Percentiles rank a stretch among this genome's conserved stretches.
Evolutionary conservation across 2,329 filamentous ascomycete genomes (phyloP).

Genomic region (Colletotrichum sp.): DNA sequence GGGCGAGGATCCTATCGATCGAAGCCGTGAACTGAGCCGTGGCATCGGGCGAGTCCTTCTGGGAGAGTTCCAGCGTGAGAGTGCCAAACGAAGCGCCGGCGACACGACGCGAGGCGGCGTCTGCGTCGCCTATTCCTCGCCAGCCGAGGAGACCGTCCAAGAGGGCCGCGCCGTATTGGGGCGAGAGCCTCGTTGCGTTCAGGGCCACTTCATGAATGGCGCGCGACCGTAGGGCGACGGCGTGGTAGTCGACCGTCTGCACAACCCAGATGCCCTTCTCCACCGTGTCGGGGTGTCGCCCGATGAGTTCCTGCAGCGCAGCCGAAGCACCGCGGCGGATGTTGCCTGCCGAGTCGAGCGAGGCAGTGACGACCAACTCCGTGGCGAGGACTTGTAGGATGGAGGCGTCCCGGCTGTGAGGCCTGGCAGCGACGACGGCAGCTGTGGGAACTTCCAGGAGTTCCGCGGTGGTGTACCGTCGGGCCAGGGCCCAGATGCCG

Average conservation of each 20-base stretch:
- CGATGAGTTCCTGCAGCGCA: constrained; percentile 91
- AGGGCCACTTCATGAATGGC: constrained; percentile 81
- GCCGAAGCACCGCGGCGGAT: constrained; percentile 92
- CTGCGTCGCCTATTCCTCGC: constrained; percentile 85
- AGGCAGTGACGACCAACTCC: constrained; percentile 81
- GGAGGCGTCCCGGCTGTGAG: constrained; percentile 42
- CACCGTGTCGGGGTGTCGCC: constrained; percentile 87
- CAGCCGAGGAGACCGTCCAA: constrained; percentile 77
- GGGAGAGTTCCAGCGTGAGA: constrained; percentile 50
- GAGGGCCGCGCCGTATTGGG: constrained; percentile 73
- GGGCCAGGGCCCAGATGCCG: constrained; percentile 90
- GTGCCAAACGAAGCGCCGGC: constrained; percentile 74
- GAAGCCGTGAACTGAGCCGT: constrained; percentile 35
- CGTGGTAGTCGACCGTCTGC: constrained; percentile 90
- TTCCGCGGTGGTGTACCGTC: constrained; percentile 84
- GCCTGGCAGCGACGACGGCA: constrained; percentile 46
- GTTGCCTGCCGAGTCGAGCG: constrained; percentile 89
- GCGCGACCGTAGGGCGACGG: constrained; percentile 84
- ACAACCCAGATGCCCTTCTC: constrained; percentile 83
- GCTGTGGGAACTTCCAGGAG: constrained; percentile 66
- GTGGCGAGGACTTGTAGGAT: constrained; percentile 81
- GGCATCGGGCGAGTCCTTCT: constrained; percentile 14
- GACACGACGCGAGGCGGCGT: constrained; percentile 74
- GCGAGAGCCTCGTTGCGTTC: constrained; percentile 69
- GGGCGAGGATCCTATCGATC: constrained; percentile 46